phyloP scores from a whole-genome alignment of 805 yeast genomes.

The Saccharomycopsis fermentans region DNA sequence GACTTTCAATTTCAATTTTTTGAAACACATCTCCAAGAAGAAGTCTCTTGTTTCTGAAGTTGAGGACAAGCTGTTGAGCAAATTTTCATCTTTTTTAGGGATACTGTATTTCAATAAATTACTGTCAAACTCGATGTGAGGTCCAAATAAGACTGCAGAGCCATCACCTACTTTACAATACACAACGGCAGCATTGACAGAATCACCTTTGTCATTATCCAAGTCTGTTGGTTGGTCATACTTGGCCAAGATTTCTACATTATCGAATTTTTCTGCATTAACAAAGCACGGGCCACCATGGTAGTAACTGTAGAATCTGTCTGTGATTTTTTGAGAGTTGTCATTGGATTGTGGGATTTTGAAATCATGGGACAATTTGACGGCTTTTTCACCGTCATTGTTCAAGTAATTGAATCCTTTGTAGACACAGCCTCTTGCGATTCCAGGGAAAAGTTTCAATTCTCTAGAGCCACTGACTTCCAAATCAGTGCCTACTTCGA shows the following conservation, averaged over 20 bases:
- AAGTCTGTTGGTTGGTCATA: conserved; percentile 52
- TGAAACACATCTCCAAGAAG: conserved; percentile 49
- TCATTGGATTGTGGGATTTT: conserved; percentile 24
- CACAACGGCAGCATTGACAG: conserved; percentile 58
- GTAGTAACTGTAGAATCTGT: conserved; percentile 36
- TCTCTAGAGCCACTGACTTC: conserved; percentile 87
- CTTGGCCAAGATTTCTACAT: conserved; percentile 64
- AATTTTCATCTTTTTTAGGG: conserved; percentile 23
- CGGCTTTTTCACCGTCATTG: conserved; percentile 66
- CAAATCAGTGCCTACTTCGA: conserved; percentile 62
- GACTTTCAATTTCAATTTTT: conserved; percentile 59
- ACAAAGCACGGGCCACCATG: conserved; percentile 90
- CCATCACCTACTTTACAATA: conserved; percentile 65
- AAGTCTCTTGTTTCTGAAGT: conserved; percentile 39
- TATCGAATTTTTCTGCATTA: conserved; percentile 50
- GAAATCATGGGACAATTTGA: conserved; percentile 32
- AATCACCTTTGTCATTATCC: conserved; percentile 24
- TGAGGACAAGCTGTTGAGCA: conserved; percentile 33
- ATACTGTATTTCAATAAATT: conserved; percentile 32
- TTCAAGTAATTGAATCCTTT: conserved; percentile 72
- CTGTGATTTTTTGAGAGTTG: conserved; percentile 14
- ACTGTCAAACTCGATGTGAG: conserved; percentile 83
- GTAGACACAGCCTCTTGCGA: conserved; percentile 70
- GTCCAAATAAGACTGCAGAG: conserved; percentile 63
- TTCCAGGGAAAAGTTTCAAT: conserved; percentile 72